phyloP scores from a whole-genome alignment of 2,329 filamentous ascomycete genomes.

The Aspergillus fumigatus region DNA sequence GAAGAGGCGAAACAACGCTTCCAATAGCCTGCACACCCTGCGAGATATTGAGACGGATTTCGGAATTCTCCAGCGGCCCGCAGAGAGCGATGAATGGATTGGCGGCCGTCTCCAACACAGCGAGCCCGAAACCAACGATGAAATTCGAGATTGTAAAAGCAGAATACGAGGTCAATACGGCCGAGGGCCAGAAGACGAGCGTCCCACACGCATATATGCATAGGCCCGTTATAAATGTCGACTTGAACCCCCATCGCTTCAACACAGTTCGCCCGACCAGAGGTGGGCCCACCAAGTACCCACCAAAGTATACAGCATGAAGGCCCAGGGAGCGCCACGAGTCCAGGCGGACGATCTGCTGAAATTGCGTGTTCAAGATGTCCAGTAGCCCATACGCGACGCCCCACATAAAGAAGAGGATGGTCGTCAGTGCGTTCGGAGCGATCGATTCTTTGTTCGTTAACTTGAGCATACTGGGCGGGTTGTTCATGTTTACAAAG shows the following conservation, averaged over 20 bases:
- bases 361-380: conserved; percentile 65
- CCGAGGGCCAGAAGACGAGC: conserved; percentile 61
- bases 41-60: conserved; percentile 57
- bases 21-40: conserved; percentile 60
- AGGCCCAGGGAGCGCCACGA: conserved; percentile 43
- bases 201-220: conserved; percentile 60
- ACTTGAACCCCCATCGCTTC: conserved; percentile 58
- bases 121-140: conserved; percentile 57
- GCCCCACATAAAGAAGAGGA: conserved; percentile 85
- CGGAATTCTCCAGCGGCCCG: conserved; percentile 56
- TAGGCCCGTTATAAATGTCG: conserved; percentile 57
- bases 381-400: conserved; percentile 85
- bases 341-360: conserved; percentile 43
- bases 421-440: conserved; percentile 62
- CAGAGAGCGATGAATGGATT: conserved; percentile 62
- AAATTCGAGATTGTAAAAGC: conserved; percentile 61
- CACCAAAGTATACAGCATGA: conserved; percentile 57
- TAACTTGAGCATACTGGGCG: conserved; percentile 56
- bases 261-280: conserved; percentile 53
- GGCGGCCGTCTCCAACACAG: conserved; percentile 56
- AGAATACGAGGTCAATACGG: conserved; percentile 57
- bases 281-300: conserved; percentile 54
- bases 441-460: conserved; percentile 54
- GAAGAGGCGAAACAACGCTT: conserved; percentile 54
- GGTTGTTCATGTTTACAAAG: conserved; percentile 56